Evolutionary conservation across 192 early-diverging fungal species (phyloP).

Genomic region (Diversispora eburnea): DNA sequence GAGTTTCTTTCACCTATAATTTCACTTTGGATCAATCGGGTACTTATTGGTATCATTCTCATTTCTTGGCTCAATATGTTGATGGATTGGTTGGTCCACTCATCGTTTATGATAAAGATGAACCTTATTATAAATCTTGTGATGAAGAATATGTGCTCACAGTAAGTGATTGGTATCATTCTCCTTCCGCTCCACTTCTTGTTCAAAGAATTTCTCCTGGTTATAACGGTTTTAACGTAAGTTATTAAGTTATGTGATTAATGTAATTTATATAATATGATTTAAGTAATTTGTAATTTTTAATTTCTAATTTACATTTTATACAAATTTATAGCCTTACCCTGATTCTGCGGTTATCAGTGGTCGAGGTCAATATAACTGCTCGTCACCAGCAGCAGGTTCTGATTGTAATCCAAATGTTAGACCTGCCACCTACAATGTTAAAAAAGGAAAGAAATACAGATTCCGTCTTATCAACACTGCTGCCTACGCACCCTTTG

Average conservation of each 20-base stretch:
- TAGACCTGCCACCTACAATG: background rate
- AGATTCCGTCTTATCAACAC: conserved; percentile 75
- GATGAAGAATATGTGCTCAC: conserved; percentile 59
- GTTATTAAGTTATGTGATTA: too few relatives aligned
- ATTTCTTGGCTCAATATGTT: conserved; percentile 59
- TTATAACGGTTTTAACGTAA: background rate
- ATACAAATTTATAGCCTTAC: background rate
- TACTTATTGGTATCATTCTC: conserved; percentile 58
- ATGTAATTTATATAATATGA: too few relatives aligned
- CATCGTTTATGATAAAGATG: conserved; percentile 52
- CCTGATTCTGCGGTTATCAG: background rate
- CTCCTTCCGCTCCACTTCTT: background rate
- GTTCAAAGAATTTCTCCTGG: background rate
- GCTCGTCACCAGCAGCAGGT: background rate
- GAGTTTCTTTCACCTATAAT: conserved; percentile 30
- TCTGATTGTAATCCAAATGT: background rate
- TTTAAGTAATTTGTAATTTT: background rate
- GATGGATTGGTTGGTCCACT: conserved; percentile 65
- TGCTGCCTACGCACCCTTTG: conserved; percentile 47
- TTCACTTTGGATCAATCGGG: conserved; percentile 32
- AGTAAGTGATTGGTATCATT: conserved; percentile 54
- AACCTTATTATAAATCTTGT: conserved; percentile 36
- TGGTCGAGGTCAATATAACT: background rate
- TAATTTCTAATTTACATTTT: background rate
- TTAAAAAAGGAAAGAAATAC: conserved; percentile 61